Base-by-base conservation (phyloP, 2,329 filamentous ascomycete species). In the Thielaviopsis euricoi region DNA sequence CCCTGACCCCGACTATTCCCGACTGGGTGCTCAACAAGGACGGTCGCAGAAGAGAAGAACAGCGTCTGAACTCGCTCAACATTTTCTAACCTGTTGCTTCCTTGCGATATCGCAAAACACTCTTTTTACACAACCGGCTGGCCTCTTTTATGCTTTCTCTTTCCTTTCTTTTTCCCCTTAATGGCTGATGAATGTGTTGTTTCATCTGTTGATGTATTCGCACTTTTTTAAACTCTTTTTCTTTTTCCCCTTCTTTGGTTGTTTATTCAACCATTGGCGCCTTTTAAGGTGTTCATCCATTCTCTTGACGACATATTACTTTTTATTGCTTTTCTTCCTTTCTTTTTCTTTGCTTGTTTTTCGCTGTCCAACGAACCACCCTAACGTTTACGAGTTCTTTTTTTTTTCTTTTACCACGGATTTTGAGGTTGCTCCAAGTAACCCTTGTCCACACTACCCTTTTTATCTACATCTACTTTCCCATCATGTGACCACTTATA, bases 1-100 rank as follows among this genome's bases (percentile, higher is more conserved):
- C 72, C 46, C 73, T 82, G 70, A 81, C 78, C 10, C 78, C 80
- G 12, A 79, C 79, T 1, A 80, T 83, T 48, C 80, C 80, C 0
- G 78, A 81, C 6, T 83, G 79, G 74, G 75, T 82, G 40, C 66
- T 83, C 58, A 76, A 73, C 59, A 75, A 76, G 0, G 76, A 77
- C n/a, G 68, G 73, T 55, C 71, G 74, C 71, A 25, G 80, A 26
- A 33, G 55, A 22, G 17, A 54, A 25, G 55, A 49, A 29, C 33
- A 51, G 23, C 33, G 48, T 12, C 22, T 50, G 43, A 54, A 50
- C 26, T 26, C 37, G 15, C 52, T 40, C 23, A 56, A 33, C 19
- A 46, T 55, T 48, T 55, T 58, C 13, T 60, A 52, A 57, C 10
- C 29, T 46, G 49, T 25, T 25, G 13, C 23, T 15, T 15, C 37